phyloP scores from a whole-genome alignment of 2,329 filamentous ascomycete species.

The Aureobasidium pullulans region DNA sequence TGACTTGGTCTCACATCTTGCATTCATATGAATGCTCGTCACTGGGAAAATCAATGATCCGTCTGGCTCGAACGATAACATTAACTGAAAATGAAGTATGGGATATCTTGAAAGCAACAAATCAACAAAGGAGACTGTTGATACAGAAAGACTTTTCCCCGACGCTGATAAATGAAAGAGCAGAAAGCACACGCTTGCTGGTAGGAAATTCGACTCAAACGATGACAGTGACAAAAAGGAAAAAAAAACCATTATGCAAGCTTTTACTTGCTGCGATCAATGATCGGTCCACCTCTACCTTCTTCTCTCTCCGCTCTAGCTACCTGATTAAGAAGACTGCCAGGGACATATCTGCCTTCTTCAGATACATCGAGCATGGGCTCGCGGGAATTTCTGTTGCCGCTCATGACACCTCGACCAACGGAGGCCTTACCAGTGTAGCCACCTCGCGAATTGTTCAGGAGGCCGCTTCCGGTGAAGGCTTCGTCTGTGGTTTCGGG shows the following conservation, averaged over 20 bases:
- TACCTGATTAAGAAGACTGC: conserved; percentile 41
- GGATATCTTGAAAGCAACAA: neutral
- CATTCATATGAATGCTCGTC: too few species aligned
- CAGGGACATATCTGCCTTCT: conserved; percentile 36
- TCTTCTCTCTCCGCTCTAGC: conserved; percentile 27
- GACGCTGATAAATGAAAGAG: neutral
- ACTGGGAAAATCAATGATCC: too few species aligned
- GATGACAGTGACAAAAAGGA: neutral
- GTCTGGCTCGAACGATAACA: neutral
- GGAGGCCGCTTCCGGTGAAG: conserved; percentile 36
- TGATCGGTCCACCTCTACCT: conserved; percentile 1
- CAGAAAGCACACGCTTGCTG: neutral
- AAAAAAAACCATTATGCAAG: neutral
- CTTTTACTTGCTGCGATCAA: neutral
- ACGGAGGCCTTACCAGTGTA: conserved; percentile 31
- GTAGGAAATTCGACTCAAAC: too few species aligned
- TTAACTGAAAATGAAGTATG: neutral
- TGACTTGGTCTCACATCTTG: too few species aligned
- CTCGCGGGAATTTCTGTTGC: conserved; percentile 33
- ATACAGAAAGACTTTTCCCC: neutral
- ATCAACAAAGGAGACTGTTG: neutral
- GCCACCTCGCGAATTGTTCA: conserved; percentile 31
- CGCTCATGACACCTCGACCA: conserved; percentile 38
- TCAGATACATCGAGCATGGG: conserved; percentile 39
- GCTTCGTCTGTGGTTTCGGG: conserved; percentile 21